These are phyloP conservation scores for Thalia dealbata DNA, from an alignment of 176 grass and related monocot species.

Conservation along the genomic window DNA sequence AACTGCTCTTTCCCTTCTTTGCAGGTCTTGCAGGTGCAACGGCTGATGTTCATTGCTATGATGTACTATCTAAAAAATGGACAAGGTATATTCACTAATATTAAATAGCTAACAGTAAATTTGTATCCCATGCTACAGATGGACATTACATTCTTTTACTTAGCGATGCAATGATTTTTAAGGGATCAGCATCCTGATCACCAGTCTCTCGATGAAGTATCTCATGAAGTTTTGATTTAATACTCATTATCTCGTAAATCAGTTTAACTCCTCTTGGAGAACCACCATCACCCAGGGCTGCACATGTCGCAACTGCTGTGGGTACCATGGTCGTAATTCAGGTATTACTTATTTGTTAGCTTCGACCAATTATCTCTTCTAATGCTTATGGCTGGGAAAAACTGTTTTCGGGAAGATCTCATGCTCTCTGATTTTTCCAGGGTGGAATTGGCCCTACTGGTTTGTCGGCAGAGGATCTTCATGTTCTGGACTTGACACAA, in stretches of 20 bases:
- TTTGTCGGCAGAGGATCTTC: slow-evolving; percentile 95
- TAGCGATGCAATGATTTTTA: background rate
- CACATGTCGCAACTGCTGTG: slow-evolving; percentile 92
- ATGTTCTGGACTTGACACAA: slow-evolving; percentile 89
- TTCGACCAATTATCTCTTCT: background rate
- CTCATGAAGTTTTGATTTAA: background rate
- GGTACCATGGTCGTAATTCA: slow-evolving; percentile 99
- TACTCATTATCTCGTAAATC: slow-evolving; percentile 5
- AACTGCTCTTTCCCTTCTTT: slow-evolving; percentile 21
- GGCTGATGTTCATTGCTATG: slow-evolving; percentile 86
- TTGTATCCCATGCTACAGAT: no score
- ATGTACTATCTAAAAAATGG: slow-evolving; percentile 88
- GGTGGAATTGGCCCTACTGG: slow-evolving; percentile 96
- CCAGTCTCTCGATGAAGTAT: background rate
- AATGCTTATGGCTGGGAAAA: slow-evolving; percentile 4
- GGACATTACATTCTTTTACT: background rate
- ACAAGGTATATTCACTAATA: slow-evolving; percentile 48
- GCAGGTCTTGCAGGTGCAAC: slow-evolving; percentile 93
- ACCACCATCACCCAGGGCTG: slow-evolving; percentile 94
- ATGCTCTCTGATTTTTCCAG: slow-evolving; percentile 32
- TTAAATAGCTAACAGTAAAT: no score
- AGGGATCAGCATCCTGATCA: background rate
- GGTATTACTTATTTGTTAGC: slow-evolving; percentile 26
- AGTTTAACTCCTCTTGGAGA: slow-evolving; percentile 92
- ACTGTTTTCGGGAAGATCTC: background rate